Percentiles rank a stretch among this genome's conserved stretches.
These are phyloP conservation scores for Dillenia suffruticosa DNA, from an alignment of 164 flowering plant species.

Conservation along the genomic window DNA sequence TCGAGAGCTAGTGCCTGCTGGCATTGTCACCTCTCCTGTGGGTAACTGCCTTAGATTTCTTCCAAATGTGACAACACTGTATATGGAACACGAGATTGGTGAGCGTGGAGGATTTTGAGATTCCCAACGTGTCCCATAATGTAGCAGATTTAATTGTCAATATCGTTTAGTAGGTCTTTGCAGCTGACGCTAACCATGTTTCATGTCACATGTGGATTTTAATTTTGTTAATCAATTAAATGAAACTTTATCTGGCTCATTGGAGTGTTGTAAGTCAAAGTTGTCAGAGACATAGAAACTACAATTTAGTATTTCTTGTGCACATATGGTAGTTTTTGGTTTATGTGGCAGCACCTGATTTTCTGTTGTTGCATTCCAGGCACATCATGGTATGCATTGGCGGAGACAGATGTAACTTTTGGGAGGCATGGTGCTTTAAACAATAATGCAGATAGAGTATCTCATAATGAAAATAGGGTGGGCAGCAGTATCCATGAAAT, in stretches of 20 bases:
- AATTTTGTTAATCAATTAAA: no score
- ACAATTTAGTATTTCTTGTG: no score
- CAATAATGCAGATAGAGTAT: constrained; percentile 15
- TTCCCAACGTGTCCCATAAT: constrained; percentile 5
- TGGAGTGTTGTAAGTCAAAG: no score
- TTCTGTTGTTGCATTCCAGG: constrained; percentile 23
- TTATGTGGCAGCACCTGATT: no score
- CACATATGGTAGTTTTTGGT: no score
- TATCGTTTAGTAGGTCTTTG: constrained; percentile 2
- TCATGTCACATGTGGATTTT: constrained; percentile 5
- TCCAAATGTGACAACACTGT: constrained; percentile 20
- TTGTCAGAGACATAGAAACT: no score
- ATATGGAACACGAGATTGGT: constrained; percentile 13
- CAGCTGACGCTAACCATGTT: constrained; percentile 17
- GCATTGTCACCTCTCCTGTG: constrained; percentile 21
- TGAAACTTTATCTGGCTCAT: no score
- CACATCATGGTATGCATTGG: constrained; percentile 10
- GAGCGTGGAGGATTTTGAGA: constrained; percentile 17
- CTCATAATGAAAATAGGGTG: constrained; percentile 13
- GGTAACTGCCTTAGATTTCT: constrained; percentile 21
- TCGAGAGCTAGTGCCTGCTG: constrained; percentile 13
- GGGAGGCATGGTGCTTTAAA: constrained; percentile 6
- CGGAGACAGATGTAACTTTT: constrained; percentile 9
- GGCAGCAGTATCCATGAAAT: constrained; percentile 14
- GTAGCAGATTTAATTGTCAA: constrained; percentile 10